Percentiles rank a stretch among this genome's conserved stretches.
phyloP scores from a whole-genome alignment of 352 stramenopile genomes.

The Globisporangium sylvaticum region DNA sequence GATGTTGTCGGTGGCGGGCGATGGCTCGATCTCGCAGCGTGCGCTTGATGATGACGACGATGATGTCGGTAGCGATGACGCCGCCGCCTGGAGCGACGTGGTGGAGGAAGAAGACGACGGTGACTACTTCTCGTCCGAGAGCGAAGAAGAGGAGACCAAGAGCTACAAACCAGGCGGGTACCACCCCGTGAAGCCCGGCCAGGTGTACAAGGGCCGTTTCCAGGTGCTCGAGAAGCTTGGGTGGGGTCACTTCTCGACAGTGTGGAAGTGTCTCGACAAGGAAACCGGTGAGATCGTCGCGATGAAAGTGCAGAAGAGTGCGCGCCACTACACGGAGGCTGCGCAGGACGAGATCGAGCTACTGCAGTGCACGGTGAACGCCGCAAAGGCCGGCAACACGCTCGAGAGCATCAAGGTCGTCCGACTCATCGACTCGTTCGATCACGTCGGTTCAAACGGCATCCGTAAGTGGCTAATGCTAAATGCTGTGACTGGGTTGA shows the following conservation, averaged over 20 bases:
- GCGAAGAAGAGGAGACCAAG: constrained; percentile 90
- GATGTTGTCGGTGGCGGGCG: constrained; percentile 27
- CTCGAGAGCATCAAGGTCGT: constrained; percentile 49
- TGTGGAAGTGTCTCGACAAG: constrained; percentile 97
- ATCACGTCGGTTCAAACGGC: constrained; percentile 95
- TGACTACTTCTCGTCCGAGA: constrained; percentile 82
- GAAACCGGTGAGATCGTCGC: constrained; percentile 86
- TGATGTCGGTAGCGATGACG: constrained; percentile 29
- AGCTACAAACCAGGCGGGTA: constrained; percentile 98
- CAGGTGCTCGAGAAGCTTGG: constrained; percentile 98
- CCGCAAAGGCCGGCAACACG: constrained; percentile 21
- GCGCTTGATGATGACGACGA: constrained; percentile 24
- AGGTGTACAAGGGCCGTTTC: constrained; percentile 93
- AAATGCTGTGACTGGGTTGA: too few relatives aligned
- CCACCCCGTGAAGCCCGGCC: constrained; percentile 92
- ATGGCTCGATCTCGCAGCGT: constrained; percentile 22
- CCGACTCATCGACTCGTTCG: constrained; percentile 92
- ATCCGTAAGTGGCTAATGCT: constrained; percentile 42
- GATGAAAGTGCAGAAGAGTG: constrained; percentile 97
- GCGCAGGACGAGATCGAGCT: constrained; percentile 98
- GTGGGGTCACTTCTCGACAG: constrained; percentile 99
- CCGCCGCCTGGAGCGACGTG: constrained; percentile 26
- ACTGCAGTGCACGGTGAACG: constrained; percentile 87
- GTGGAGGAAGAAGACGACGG: constrained; percentile 63
- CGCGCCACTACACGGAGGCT: constrained; percentile 97